Base-by-base conservation (phyloP, 192 early-diverging fungal species). In the Coemansia sp. region DNA sequence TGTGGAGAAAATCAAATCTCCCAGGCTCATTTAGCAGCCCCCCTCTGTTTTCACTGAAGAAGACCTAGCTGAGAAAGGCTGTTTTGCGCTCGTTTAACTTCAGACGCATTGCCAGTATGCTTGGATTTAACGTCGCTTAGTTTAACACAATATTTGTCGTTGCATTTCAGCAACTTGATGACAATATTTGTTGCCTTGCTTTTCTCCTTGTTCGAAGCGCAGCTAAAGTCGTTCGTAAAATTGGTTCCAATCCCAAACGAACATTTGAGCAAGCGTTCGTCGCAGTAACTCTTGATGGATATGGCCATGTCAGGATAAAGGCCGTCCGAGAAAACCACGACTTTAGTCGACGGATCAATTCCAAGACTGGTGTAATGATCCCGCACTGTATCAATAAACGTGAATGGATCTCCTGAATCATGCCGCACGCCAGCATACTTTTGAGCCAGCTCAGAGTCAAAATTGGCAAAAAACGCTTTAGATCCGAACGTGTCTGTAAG, bases 401-500 rank as follows among this genome's bases (percentile, higher is more conserved):
- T 56, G 16, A 76, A 59, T 3, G 89, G 79, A 52, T 87, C 82
- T 4, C 89, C 89, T 44, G 86, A 88, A 50, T 91, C 89, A 42
- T 91, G 89, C 3, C 88, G 83, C 1, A 90, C 81, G 20, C 84
- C 84, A 2, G 37, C 43, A 59, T 80, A 86, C 4, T 65, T 61
- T 12, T 58, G 47, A 0, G 87, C 86, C 12, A 89, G 30, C 0
- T 66, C 49, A 6, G 55, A 51, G 46, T 79, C 70, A 69, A 90
- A 87, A 40, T 83, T 78, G 18, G 68, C 67, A 44, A 91, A 76
- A 59, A 91, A 91, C 0, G 71, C 79, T 14, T 63, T 48, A 0
- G 86, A 84, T 5, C 82, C 81, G 41, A 88, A 90, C 2, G 89
- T 91, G 54, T 91, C 89, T 11, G 87, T 86, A 43, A 90, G 50